A percentile compares a stretch with the other conserved stretches of the same genome.
Conservation (phyloP, 2,329 filamentous ascomycete species). For the Knufia petricola region DNA sequence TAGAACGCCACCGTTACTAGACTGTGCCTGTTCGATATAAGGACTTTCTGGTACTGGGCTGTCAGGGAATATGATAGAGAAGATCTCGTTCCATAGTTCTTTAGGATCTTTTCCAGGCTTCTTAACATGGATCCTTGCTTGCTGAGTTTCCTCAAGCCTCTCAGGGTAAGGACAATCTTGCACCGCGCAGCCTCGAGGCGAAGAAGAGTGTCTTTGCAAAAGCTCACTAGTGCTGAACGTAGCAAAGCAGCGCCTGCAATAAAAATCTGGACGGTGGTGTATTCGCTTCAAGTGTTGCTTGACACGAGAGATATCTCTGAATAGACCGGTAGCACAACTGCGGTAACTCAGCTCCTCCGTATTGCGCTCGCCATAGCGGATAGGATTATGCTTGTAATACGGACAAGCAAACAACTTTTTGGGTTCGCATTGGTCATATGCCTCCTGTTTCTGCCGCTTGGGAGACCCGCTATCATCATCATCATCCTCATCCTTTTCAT, state of each 20-base stretch:
- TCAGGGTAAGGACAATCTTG: slow-evolving; percentile 20
- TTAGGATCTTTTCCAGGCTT: slow-evolving; percentile 16
- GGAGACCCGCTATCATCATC: slow-evolving; percentile 13
- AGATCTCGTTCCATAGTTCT: slow-evolving; percentile 21
- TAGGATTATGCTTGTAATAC: slow-evolving; percentile 19
- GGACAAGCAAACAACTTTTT: slow-evolving; percentile 20
- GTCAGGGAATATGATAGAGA: slow-evolving; percentile 18
- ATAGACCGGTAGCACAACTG: slow-evolving; percentile 19
- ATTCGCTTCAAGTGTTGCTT: slow-evolving; percentile 23
- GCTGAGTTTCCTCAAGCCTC: slow-evolving; percentile 18
- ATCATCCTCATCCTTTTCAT: slow-evolving; percentile 18
- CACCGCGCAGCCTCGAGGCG: slow-evolving; percentile 9
- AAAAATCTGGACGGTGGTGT: slow-evolving; percentile 12
- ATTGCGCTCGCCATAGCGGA: slow-evolving; percentile 20
- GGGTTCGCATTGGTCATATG: slow-evolving; percentile 1
- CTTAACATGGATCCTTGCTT: slow-evolving; percentile 19
- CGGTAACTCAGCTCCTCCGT: slow-evolving; percentile 19
- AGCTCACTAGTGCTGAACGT: slow-evolving; percentile 14
- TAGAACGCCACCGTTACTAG: neutral
- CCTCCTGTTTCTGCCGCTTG: slow-evolving; percentile 19
- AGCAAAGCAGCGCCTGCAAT: slow-evolving; percentile 16
- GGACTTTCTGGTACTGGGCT: slow-evolving; percentile 16
- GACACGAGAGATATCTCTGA: slow-evolving; percentile 20
- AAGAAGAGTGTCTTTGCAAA: slow-evolving; percentile 14
- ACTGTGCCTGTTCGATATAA: slow-evolving; percentile 10